A percentile compares a stretch with the other conserved stretches of the same genome.
Evolutionary conservation across 2,329 filamentous ascomycete genomes (phyloP).

Genomic region (Rasamsonia emersonii): DNA sequence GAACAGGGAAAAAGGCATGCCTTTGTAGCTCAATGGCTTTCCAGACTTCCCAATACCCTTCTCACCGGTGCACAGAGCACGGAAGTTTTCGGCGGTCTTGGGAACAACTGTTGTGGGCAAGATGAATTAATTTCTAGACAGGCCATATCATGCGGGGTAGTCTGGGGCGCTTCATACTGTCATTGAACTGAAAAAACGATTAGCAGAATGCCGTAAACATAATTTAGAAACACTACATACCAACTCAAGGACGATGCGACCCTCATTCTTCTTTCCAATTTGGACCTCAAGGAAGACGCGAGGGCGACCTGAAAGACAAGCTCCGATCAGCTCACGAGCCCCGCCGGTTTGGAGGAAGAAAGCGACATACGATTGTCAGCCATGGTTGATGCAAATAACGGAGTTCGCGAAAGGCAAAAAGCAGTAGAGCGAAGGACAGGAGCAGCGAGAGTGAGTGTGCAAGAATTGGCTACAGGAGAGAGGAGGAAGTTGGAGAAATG

Average conservation of each 20-base stretch:
- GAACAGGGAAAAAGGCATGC: constrained; percentile 21
- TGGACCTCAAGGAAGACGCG: constrained; percentile 91
- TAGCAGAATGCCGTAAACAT: background rate
- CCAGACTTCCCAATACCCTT: constrained; percentile 75
- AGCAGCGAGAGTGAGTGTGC: background rate
- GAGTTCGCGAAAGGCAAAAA: background rate
- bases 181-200: constrained; percentile 33
- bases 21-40: constrained; percentile 86
- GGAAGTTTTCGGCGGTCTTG: constrained; percentile 96
- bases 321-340: constrained; percentile 2
- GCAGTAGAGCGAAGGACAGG: too few species aligned
- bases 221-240: constrained; percentile 35
- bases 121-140: constrained; percentile 34
- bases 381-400: constrained; percentile 16
- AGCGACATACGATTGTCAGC: constrained; percentile 27
- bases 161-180: constrained; percentile 29
- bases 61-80: constrained; percentile 86
- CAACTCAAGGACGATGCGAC: constrained; percentile 81
- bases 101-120: constrained; percentile 59
- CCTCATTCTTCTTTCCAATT: constrained; percentile 63
- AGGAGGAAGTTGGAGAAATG: background rate
- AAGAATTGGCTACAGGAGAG: background rate
- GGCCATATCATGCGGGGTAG: constrained; percentile 1
- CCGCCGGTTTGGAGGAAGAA: constrained; percentile 4
- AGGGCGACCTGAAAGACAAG: constrained; percentile 46